phyloP scores from a whole-genome alignment of 164 flowering plant species.

The Litsea cubeba region DNA sequence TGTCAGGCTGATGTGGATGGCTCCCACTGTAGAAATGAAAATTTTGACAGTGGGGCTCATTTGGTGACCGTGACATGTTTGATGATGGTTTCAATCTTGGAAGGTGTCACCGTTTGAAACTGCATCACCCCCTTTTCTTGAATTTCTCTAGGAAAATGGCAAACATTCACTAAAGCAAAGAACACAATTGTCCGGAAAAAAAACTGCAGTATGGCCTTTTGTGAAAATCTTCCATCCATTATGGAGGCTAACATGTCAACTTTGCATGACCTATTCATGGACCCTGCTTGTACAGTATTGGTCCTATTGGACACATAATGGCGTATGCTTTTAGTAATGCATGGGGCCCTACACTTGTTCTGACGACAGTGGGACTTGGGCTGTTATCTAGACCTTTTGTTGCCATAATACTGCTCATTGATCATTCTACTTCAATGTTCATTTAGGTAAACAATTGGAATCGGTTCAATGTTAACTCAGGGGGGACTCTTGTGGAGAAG shows the following conservation, averaged over 20 bases:
- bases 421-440: slow-evolving; percentile 2
- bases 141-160: not conserved
- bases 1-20: not conserved
- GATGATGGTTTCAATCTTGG: too few relatives aligned
- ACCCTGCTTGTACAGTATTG: not conserved
- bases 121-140: not conserved
- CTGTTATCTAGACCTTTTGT: not conserved
- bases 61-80: too few relatives aligned
- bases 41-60: too few relatives aligned
- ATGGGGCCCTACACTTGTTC: not conserved
- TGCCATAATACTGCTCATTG: not conserved
- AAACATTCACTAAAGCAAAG: not conserved
- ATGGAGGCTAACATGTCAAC: not conserved
- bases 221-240: not conserved
- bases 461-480: slow-evolving; percentile 80
- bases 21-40: not conserved
- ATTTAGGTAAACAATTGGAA: slow-evolving; percentile 90
- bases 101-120: too few relatives aligned
- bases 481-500: slow-evolving; percentile 96
- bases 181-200: not conserved
- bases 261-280: not conserved
- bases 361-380: not conserved
- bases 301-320: not conserved
- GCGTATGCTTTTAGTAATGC: not conserved
- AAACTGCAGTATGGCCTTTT: not conserved